phyloP scores from a whole-genome alignment of 176 grass and related monocot species.

The Triticum monococcum region DNA sequence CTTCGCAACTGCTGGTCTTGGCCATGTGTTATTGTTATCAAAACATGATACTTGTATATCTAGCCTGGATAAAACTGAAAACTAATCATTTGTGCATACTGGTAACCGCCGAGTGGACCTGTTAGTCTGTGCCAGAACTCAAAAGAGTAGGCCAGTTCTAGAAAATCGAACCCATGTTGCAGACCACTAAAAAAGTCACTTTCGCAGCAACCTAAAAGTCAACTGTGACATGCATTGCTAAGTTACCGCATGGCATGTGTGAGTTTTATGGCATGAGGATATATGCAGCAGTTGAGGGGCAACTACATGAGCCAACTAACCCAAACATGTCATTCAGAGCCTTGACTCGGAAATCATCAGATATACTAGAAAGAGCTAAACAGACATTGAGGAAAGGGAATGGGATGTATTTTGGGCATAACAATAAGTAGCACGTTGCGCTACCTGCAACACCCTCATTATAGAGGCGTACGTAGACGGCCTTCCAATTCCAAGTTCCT shows the following conservation, averaged over 20 bases:
- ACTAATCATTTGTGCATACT: background rate
- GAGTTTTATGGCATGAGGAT: background rate
- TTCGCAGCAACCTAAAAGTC: background rate
- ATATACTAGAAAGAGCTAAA: background rate
- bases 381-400: background rate
- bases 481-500: conserved; percentile 99
- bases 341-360: background rate
- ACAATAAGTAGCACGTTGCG: conserved; percentile 7
- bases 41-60: background rate
- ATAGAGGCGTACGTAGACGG: conserved; percentile 91
- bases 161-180: background rate
- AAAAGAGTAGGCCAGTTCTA: background rate
- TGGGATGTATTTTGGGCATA: conserved; percentile 15
- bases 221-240: background rate
- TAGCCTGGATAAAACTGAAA: background rate
- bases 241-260: too few species aligned
- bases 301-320: background rate
- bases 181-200: background rate
- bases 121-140: background rate
- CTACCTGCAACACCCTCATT: conserved; percentile 94
- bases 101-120: background rate
- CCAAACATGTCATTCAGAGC: background rate
- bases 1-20: background rate
- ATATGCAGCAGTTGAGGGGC: background rate
- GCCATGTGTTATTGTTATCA: conserved; percentile 1